Evolutionary conservation across 2,329 filamentous ascomycete genomes (phyloP), one percentile per base, ranked within the genome.

Genomic region (Talaromyces sp.): DNA sequence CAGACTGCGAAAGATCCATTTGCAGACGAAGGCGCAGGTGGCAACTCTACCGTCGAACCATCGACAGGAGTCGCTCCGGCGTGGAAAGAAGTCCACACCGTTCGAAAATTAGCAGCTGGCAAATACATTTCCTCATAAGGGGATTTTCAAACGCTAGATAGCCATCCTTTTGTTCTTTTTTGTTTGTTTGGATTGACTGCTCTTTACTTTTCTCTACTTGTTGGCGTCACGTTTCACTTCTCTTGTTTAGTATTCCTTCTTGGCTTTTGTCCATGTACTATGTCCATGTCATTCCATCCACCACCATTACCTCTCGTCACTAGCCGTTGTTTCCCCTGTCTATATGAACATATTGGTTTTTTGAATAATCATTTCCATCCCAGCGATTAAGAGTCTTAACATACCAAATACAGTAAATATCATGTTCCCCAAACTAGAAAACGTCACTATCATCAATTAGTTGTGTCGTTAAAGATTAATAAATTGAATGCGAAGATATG

Each of bases 71-170:
- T 54, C 12, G 67, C 68, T 65, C 68, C 61, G 12, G 75, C 62
- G 32, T 96, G 91, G 91, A 82, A 83, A 29, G 83, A 86, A 46
- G 83, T 95, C 41, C 84, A 85, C 11, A 80, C 83, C 5, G 77
- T 81, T 58, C 85, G 84, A 74, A 92, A 88, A 76, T 72, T 94
- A 65, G 81, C 89, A 26, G 87, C 85, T 69, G 91, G 90, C 53
- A 89, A 88, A 75, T 96, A 94, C 73, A 85, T 90, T 67, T 84
- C 85, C 58, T 67, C 70, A 57, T 79, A 65, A 70, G 54, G 35
- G 35, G 35, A n/a, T 17, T 38, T 32, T 35, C 26, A 14, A 21
- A 21, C 6, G 53, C 43, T 46, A 21, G 19, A 11, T 24, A 12
- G 43, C 43, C 43, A 19, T 43, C 21, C 11, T 46, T 21, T 43